Evolutionary conservation across 805 yeast genomes (phyloP).

Genomic region (Spathaspora girioi): DNA sequence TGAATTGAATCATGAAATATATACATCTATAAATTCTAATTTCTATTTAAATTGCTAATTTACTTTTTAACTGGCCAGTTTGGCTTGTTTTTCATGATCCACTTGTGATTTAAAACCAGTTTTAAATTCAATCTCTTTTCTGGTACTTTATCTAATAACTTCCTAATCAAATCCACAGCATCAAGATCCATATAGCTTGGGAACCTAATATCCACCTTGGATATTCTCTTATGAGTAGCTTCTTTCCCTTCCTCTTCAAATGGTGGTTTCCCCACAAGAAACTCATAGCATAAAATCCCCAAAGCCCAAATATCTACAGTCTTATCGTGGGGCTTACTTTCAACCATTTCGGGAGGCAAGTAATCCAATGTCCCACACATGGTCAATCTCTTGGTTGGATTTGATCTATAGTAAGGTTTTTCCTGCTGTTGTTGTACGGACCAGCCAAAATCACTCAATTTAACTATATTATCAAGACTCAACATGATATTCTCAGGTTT

Average conservation of each 20-base stretch:
- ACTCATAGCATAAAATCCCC: constrained; percentile 82
- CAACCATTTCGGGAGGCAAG: constrained; percentile 93
- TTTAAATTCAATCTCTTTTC: constrained; percentile 56
- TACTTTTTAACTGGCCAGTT: constrained; percentile 47
- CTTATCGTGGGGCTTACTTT: constrained; percentile 71
- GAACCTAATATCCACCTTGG: constrained; percentile 67
- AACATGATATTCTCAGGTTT: constrained; percentile 90
- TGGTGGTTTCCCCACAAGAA: constrained; percentile 86
- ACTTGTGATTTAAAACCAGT: constrained; percentile 72
- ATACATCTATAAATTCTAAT: not conserved
- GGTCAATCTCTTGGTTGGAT: constrained; percentile 50
- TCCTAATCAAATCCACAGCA: constrained; percentile 70
- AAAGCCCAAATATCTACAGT: constrained; percentile 90
- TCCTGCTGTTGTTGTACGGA: constrained; percentile 44
- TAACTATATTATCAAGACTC: constrained; percentile 70
- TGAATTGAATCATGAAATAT: not conserved
- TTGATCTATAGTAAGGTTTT: constrained; percentile 21
- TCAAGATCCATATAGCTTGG: constrained; percentile 69
- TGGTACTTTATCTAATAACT: constrained; percentile 67
- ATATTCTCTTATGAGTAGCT: constrained; percentile 76
- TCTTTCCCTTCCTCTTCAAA: constrained; percentile 80
- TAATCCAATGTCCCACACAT: constrained; percentile 95
- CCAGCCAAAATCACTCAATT: constrained; percentile 96
- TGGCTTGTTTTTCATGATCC: constrained; percentile 68
- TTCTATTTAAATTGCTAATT: not conserved